Evolutionary conservation across 345 rosid genomes (phyloP).

Genomic region (Eucalyptus polybractea): DNA sequence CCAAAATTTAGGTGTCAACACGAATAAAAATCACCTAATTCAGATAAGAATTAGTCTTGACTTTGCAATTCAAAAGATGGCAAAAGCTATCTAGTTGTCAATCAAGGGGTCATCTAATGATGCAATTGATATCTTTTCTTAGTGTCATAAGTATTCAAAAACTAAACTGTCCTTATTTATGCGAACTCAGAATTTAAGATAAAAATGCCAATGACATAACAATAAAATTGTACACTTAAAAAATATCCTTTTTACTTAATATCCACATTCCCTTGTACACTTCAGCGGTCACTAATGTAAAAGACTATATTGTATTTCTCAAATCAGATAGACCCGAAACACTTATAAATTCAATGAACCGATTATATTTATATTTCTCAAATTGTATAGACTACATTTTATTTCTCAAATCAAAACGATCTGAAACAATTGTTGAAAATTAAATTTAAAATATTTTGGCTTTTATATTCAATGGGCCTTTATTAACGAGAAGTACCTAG

Average conservation of each 20-base stretch:
- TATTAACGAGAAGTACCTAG: too few relatives aligned
- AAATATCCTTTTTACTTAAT: neutral
- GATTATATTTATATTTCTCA: too few relatives aligned
- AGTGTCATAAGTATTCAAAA: neutral
- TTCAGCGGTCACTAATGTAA: neutral
- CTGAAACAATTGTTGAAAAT: too few relatives aligned
- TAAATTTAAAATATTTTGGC: too few relatives aligned
- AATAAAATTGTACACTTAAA: neutral
- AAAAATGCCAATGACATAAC: neutral
- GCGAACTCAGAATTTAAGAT: neutral
- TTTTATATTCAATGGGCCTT: too few relatives aligned
- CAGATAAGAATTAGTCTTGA: neutral
- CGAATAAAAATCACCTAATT: neutral
- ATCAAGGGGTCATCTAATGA: neutral
- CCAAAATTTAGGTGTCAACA: too few relatives aligned
- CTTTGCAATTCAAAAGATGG: neutral
- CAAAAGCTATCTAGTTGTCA: neutral
- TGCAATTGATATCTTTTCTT: neutral
- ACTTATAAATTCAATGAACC: neutral
- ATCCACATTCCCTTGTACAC: neutral
- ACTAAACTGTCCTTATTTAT: neutral
- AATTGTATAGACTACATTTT: too few relatives aligned
- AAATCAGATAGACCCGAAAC: neutral
- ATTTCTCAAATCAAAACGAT: too few relatives aligned
- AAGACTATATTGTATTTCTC: neutral